phyloP scores from a whole-genome alignment of 164 flowering plant species.

The Vitis labrusca region DNA sequence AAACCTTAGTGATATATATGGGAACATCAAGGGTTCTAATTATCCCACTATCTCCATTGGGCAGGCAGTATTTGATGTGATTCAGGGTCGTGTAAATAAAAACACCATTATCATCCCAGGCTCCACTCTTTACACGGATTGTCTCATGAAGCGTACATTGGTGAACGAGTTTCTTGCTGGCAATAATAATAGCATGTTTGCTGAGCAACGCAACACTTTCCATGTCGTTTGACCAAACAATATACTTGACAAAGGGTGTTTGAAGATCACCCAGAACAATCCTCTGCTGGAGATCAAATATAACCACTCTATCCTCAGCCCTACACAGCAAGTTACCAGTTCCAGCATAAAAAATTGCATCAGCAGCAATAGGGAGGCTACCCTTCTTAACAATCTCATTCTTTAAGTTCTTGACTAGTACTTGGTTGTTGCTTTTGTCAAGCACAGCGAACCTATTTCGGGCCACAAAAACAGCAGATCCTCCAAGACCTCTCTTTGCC shows the following conservation, averaged over 20 bases:
- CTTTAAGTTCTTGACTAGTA: slow-evolving; percentile 63
- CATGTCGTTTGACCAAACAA: slow-evolving; percentile 93
- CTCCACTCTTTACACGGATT: slow-evolving; percentile 22
- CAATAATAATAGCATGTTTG: slow-evolving; percentile 83
- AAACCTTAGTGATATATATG: slow-evolving; percentile 70
- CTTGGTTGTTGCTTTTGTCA: slow-evolving; percentile 55
- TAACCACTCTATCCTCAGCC: slow-evolving; percentile 77
- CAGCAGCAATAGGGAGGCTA: slow-evolving; percentile 49
- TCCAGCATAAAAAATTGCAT: slow-evolving; percentile 22
- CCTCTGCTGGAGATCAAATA: slow-evolving; percentile 90
- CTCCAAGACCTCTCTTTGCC: slow-evolving; percentile 81
- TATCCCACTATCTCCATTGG: slow-evolving; percentile 61
- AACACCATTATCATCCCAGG: slow-evolving; percentile 53
- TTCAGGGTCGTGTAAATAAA: slow-evolving; percentile 56
- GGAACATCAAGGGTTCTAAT: slow-evolving; percentile 80
- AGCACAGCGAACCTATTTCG: slow-evolving; percentile 25
- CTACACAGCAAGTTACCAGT: slow-evolving; percentile 21
- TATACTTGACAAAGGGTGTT: slow-evolving; percentile 73
- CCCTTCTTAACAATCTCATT: slow-evolving; percentile 36
- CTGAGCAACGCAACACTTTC: slow-evolving; percentile 90
- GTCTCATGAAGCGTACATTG: slow-evolving; percentile 93
- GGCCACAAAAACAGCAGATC: slow-evolving; percentile 55
- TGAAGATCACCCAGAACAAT: slow-evolving; percentile 85
- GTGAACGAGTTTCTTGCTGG: slow-evolving; percentile 80
- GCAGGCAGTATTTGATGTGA: slow-evolving; percentile 24